Base-by-base conservation (phyloP, 2,329 filamentous ascomycete species). In the Cladosporium sp. region DNA sequence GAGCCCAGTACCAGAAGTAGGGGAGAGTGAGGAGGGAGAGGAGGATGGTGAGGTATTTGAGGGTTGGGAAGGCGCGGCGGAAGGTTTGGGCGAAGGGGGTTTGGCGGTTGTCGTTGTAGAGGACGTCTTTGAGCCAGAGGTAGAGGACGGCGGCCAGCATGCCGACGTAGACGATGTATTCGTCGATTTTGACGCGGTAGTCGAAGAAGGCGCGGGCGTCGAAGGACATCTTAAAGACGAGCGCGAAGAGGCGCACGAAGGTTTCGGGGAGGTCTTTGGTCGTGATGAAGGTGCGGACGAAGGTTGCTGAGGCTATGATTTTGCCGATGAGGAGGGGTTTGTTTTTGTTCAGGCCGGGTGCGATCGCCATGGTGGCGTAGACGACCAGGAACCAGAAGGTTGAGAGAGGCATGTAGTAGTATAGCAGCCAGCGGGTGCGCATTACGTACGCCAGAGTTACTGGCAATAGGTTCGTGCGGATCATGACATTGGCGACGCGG, bases 361-460 rank as follows among this genome's bases (percentile, higher is more conserved):
- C 68, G 15, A 74, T 58, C 15, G 69, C 65, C 50, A 84, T 66
- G 4, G 78, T 80, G 25, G 67, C 54, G 59, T 74, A 84, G n/a
- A 79, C 67, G 18, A 82, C 65, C 5, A 81, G 55, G 59, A 82
- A 85, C 78, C 81, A 85, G 60, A 84, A 82, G 42, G 73, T 81
- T 33, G 78, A 71, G 1, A 83, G 67, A 0, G 79, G 75, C 0
- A 79, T 73, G 57, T 84, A 82, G 62, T 80, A 78, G 62, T 84
- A 84, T 22, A 75, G 71, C 20, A 71, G 63, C 62, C 80, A 83
- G 29, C 73, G 68, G 2, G 77, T 82, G 19, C 70, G 66, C 75
- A 83, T 79, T 54, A 79, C 68, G 18, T 79, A 79, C 1, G 78
- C 69, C 27, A 85, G 65, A 0, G 73, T 54, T 16, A 74, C 73